Evolutionary conservation across 495 filamentous ascomycete species (phyloP), one percentile per base, ranked within the genome.

Genomic region (Aspergillus nidulans): DNA sequence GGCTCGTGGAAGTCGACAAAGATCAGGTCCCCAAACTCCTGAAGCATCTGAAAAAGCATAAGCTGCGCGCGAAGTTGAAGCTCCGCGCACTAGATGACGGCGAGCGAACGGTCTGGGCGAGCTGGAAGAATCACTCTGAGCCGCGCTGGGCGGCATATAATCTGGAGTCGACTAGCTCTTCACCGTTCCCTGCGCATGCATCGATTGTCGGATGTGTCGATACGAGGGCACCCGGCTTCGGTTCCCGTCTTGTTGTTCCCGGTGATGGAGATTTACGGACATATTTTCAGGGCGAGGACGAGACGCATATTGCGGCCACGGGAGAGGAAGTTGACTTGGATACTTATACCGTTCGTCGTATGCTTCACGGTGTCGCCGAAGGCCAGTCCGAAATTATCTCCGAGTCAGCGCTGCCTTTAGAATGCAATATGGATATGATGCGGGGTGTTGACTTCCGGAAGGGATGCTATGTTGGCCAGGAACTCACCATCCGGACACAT

Each of bases 381-480:
- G 94, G 94, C 5, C 86, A 87, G 62, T 57, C 59, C 1, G 94
- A 98, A 75, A 84, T 98, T 15, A 66, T 81, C 20, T 67, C 74
- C 43, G 87, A 84, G 40, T 68, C 76, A 3, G 84, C 90, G 23
- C 73, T 97, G 42, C 90, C 91, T 19, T 83, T 87, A 58, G 91
- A 97, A 67, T 84, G 74, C 55, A 94, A 96, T 67, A 75, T 96
- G 58, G 94, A 98, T 69, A 76, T 88, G 58, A 85, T 85, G 78
- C 77, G 79, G 16, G 95, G 79, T 3, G 81, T 97, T 39, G 91
- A 97, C 73, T 98, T 95, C 70, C 80, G 83, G 44, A 98, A 98
- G 72, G 94, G 94, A 1, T 98, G 94, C 70, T 98, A 98, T 69
- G 85, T 97, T 0, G 94, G 94, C 0, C 94, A 98, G 72, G 94